Evolutionary conservation across 306 rosid genomes (phyloP), one percentile per base, ranked within the genome.

Genomic region (Potentilla sterilis): DNA sequence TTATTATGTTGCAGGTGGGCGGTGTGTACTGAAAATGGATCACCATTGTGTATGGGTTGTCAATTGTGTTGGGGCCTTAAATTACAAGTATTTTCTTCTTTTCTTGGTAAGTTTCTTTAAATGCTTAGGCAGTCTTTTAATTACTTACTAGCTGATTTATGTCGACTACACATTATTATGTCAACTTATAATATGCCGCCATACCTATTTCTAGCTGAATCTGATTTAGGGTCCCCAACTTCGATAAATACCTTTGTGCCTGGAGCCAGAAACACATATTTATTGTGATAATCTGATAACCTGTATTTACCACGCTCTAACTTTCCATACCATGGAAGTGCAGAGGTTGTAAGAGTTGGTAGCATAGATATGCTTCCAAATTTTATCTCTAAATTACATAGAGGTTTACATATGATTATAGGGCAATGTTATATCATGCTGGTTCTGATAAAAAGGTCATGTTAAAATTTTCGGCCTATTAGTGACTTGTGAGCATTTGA

Each of bases 11-110:
- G 77, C 91, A 96, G 99, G 99, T 83, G 99, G 99, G 9, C 96
- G 98, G 11, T 96, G 99, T 43, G 93, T 96, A 74, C 86, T 96
- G 83, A 96, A 96, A 93, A 96, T 96, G 99, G 99, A 96, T 79
- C 99, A 96, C 88, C 99, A 96, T 73, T 96, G 99, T 76, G 99
- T 96, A 35, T 96, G 99, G 99, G 98, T 96, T 75, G 99, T 96
- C 13, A 92, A 96, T 84, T 96, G 99, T 83, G 98, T 96, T 1
- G 99, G 99, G 70, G 98, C 99, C 43, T 81, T 85, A 79, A 96
- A 96, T 85, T 96, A 96, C 87, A 96, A 92, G 59, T 88, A 90
- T 85, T 96, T 96, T 83, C 96, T 96, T 81, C 88, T 96, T 51
- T 96, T 96, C 87, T 85, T 96, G 97, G 99, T 96, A 87, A 75